These are phyloP conservation scores for Trichoderma sp. DNA, from an alignment of 2,329 filamentous ascomycete genomes.

Conservation along the genomic window DNA sequence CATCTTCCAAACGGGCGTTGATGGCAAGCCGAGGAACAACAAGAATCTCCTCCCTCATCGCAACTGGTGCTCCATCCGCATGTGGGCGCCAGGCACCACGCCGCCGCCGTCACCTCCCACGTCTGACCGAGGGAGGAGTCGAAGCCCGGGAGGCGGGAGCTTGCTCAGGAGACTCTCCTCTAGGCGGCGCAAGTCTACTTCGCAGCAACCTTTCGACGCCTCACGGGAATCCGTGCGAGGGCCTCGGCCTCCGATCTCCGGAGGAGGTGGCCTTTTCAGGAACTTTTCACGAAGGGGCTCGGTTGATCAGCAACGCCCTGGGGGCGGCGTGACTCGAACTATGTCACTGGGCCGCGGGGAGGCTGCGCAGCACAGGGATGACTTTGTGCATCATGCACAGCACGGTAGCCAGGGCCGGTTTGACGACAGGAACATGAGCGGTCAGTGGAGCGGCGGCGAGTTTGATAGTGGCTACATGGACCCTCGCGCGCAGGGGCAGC, in stretches of 20 bases:
- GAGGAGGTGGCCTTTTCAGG: constrained; percentile 50
- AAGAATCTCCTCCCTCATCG: constrained; percentile 83
- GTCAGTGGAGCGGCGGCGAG: constrained; percentile 52
- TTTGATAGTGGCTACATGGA: constrained; percentile 43
- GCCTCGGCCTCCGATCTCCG: constrained; percentile 54
- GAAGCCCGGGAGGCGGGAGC: constrained; percentile 45
- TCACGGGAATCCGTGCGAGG: constrained; percentile 45
- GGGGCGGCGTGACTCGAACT: constrained; percentile 55
- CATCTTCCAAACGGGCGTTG: constrained; percentile 85
- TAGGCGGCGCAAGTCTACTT: constrained; percentile 40
- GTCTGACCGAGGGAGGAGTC: constrained; percentile 50
- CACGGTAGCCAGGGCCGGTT: constrained; percentile 45
- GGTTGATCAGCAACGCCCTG: constrained; percentile 42
- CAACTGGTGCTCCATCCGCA: constrained; percentile 93
- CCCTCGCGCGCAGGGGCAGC: constrained; percentile 30
- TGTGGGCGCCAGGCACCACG: constrained; percentile 77
- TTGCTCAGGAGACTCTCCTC: constrained; percentile 51
- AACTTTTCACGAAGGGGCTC: constrained; percentile 46
- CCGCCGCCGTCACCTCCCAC: constrained; percentile 68
- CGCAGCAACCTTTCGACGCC: constrained; percentile 42
- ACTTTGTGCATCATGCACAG: constrained; percentile 39
- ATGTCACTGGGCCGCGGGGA: constrained; percentile 63
- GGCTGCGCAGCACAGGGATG: constrained; percentile 44
- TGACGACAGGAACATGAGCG: constrained; percentile 59
- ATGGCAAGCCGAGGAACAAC: constrained; percentile 88